Evolutionary conservation across 768 basidiomycete genomes (phyloP), one percentile per base, ranked within the genome.

Genomic region (Ephemerocybe angulata): DNA sequence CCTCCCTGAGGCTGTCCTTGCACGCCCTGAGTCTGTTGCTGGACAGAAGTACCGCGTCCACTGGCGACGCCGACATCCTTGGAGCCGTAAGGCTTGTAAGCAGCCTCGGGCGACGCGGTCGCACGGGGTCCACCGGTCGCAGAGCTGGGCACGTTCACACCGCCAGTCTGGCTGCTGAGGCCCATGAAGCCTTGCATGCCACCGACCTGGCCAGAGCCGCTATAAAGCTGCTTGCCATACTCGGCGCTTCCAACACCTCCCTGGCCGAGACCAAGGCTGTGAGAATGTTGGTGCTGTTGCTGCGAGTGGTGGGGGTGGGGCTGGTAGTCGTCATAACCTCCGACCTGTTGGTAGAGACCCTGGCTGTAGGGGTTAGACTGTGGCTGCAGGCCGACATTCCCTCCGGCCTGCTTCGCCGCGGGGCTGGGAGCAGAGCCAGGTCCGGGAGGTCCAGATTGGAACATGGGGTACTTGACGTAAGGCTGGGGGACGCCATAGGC

Each of bases 381-480:
- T 1, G 73, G 76, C 56, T 77, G 73, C 21, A 75, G 71, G 44
- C 68, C 70, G 29, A 77, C 77, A 52, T 79, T 76, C 47, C 73
- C 76, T 35, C 80, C 81, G 15, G 82, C 81, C 62, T 87, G 87
- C 64, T 87, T 87, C n/a, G 77, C 70, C 3, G 79, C 81, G 1
- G 86, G 84, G 52, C 84, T 85, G 0, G 85, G 81, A 4, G 80
- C 84, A 15, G 81, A 80, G 3, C 80, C 82, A 15, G 86, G 86
- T 0, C 83, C 83, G 21, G 87, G 85, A 15, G 86, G 85, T 8
- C 82, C 85, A 29, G 83, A 78, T 61, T 85, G 84, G 75, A 87
- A 90, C 71, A 90, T 84, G 28, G 87, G 68, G 1, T 87, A 87
- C 64, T 90, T 90, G 70, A 90, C 83, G 65, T 85, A 88, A 3